Percentiles rank a stretch among this genome's conserved stretches.
These are phyloP conservation scores for Mycena galopus DNA, from an alignment of 768 basidiomycete genomes.

Conservation along the genomic window DNA sequence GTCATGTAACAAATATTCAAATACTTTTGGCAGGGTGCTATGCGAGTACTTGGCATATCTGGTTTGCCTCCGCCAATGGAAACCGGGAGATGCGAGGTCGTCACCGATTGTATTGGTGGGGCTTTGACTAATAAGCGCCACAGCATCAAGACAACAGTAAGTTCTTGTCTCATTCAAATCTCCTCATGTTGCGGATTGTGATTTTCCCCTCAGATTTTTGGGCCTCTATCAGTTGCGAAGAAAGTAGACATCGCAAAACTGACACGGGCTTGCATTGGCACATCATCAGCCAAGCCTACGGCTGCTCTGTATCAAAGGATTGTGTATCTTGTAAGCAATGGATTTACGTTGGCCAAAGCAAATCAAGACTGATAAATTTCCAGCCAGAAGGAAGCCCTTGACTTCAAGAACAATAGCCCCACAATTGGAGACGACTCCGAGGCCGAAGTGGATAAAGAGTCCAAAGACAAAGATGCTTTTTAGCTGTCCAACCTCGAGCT, in stretches of 20 bases:
- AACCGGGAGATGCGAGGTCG: background rate
- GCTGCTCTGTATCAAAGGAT: constrained; percentile 10
- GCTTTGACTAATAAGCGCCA: constrained; percentile 1
- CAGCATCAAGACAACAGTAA: background rate
- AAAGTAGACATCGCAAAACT: constrained; percentile 13
- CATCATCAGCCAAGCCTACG: background rate
- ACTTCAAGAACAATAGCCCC: too few relatives aligned
- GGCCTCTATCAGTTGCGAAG: background rate
- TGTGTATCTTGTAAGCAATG: too few relatives aligned
- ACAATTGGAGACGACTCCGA: too few relatives aligned
- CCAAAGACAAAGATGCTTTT: background rate
- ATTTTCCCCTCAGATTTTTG: background rate
- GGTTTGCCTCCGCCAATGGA: background rate
- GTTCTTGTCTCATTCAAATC: background rate
- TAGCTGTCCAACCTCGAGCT: background rate
- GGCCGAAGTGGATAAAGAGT: too few relatives aligned
- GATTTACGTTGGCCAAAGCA: too few relatives aligned
- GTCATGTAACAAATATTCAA: too few relatives aligned
- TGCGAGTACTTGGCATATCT: background rate
- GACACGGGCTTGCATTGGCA: background rate
- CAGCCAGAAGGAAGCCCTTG: too few relatives aligned
- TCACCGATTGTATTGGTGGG: background rate
- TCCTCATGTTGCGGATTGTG: background rate
- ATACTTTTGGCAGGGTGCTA: background rate
- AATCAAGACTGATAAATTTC: too few relatives aligned